Conservation (phyloP, 192 early-diverging fungal genomes). For the Martensiomyces pterosporus region DNA sequence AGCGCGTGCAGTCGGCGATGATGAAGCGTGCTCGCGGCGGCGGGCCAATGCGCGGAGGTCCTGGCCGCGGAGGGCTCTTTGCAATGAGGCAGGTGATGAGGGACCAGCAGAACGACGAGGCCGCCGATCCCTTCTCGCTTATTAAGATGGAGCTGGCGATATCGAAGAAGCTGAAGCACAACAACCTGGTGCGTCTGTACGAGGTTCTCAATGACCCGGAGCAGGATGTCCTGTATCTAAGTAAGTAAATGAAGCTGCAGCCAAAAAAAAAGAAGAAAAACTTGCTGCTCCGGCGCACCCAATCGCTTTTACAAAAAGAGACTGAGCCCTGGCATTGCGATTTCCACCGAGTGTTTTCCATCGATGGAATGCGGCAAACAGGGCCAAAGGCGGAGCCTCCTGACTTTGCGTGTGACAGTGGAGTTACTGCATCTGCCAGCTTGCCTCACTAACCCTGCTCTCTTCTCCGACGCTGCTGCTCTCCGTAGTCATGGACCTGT, state of each 20-base stretch:
- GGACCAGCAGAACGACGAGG: conserved; percentile 29
- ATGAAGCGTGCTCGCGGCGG: conserved; percentile 23
- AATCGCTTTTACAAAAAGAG: too few relatives aligned
- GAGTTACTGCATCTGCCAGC: too few relatives aligned
- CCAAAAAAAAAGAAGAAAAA: conserved; percentile 1
- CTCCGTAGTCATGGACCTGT: conserved; percentile 82
- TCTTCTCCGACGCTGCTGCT: too few relatives aligned
- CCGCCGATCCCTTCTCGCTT: conserved; percentile 73
- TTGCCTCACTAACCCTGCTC: too few relatives aligned
- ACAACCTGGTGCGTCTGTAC: conserved; percentile 78
- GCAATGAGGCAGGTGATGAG: conserved; percentile 24
- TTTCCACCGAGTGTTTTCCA: conserved; percentile 17
- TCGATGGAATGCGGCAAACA: conserved; percentile 8
- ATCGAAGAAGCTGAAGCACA: conserved; percentile 90
- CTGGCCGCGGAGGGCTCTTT: conserved; percentile 50
- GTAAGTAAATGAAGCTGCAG: conserved; percentile 21
- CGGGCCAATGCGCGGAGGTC: conserved; percentile 54
- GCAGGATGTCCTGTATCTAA: conserved; percentile 75
- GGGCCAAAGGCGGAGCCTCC: too few relatives aligned
- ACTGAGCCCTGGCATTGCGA: conserved; percentile 3
- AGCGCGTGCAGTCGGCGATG: conserved; percentile 57
- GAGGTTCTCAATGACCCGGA: conserved; percentile 92
- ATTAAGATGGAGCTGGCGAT: conserved; percentile 89
- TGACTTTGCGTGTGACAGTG: too few relatives aligned
- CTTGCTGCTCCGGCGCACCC: background rate